These are phyloP conservation scores for Pseudogymnoascus sp. DNA, from an alignment of 2,329 filamentous ascomycete genomes.

Conservation along the genomic window DNA sequence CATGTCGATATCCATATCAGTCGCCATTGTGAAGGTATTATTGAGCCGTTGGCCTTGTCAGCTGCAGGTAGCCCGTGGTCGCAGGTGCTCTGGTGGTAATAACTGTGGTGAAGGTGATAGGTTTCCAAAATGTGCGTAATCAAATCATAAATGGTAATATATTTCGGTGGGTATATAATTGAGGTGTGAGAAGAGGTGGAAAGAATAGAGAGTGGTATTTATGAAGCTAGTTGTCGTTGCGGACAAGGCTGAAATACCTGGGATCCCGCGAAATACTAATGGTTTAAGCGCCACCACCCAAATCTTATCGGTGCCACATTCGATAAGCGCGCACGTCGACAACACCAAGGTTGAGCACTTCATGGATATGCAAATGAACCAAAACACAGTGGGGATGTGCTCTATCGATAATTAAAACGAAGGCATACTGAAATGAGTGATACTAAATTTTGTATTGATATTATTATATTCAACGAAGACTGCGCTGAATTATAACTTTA, in stretches of 20 bases:
- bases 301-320: constrained; percentile 1
- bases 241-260: constrained; percentile 4
- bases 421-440: no score
- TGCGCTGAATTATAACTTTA: no score
- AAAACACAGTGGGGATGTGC: no score
- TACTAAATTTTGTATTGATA: no score
- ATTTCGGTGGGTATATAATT: not conserved
- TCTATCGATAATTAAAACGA: no score
- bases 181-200: not conserved
- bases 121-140: not conserved
- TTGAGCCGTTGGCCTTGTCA: not conserved
- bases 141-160: not conserved
- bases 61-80: not conserved
- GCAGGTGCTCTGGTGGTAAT: not conserved
- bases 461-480: no score
- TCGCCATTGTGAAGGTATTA: constrained; percentile 17
- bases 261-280: not conserved
- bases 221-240: not conserved
- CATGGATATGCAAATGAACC: no score
- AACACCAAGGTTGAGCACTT: no score
- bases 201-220: not conserved
- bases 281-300: not conserved
- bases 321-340: not conserved
- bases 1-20: constrained; percentile 66
- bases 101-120: not conserved